A percentile compares a stretch with the other conserved stretches of the same genome.
phyloP scores from a whole-genome alignment of 2,329 filamentous ascomycete species.

The Nothomitra cinnamomea region DNA sequence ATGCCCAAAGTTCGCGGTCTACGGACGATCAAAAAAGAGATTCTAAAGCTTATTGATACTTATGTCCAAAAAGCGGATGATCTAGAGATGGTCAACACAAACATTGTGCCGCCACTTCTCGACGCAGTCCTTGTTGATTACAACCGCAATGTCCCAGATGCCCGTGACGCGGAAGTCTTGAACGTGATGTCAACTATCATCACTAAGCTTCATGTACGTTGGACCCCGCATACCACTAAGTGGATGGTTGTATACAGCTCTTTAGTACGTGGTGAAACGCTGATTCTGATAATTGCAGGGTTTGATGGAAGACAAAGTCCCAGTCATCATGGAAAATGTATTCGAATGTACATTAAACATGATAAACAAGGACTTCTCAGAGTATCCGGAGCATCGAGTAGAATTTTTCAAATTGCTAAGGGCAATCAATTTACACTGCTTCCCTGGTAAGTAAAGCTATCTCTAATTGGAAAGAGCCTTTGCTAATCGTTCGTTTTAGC shows the following conservation, averaged over 20 bases:
- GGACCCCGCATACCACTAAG: conserved; percentile 33
- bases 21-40: conserved; percentile 98
- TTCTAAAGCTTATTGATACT: conserved; percentile 92
- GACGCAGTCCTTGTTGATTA: conserved; percentile 93
- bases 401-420: conserved; percentile 97
- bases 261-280: conserved; percentile 9
- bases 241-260: conserved; percentile 25
- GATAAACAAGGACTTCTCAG: conserved; percentile 99
- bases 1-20: conserved; percentile 92
- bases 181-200: conserved; percentile 98
- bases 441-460: conserved; percentile 43
- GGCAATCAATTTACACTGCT: conserved; percentile 93
- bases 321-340: conserved; percentile 93
- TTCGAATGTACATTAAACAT: conserved; percentile 98
- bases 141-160: conserved; percentile 89
- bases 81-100: conserved; percentile 75
- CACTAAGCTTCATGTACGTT: conserved; percentile 82
- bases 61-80: conserved; percentile 98
- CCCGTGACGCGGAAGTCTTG: conserved; percentile 87
- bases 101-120: conserved; percentile 88
- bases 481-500: conserved; percentile 26
- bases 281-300: conserved; percentile 31
- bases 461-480: not conserved
- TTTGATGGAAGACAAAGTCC: conserved; percentile 96
- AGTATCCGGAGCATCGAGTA: conserved; percentile 97